Base-by-base conservation (phyloP, 208 protist genomes). In the Trypanosoma melophagium region DNA sequence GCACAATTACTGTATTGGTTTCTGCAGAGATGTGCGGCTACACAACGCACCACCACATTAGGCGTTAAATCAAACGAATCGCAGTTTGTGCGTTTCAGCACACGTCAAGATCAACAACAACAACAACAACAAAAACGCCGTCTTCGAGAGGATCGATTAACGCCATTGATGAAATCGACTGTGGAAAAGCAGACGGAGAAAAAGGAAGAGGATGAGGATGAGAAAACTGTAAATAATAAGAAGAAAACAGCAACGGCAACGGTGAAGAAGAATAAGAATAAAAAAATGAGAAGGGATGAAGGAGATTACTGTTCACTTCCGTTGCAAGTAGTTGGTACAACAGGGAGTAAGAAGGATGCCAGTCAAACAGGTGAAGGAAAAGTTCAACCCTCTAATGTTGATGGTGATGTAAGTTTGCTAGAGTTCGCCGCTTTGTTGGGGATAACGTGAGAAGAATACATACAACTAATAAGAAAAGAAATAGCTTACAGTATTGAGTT, bases 1-100 rank as follows among this genome's bases (percentile, higher is more conserved):
- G 85, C 85, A n/a, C 66, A 94, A 73, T 65, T 92, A 22, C 66
- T 86, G 40, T 84, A 85, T 70, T 89, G 76, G 74, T 89, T 90
- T 69, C 35, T 82, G 38, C 25, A 17, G 17, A 16, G 8, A 12
- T 25, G 25, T 31, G 7, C 25, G 4, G 16, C 38, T 45, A 21
- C 10, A 35, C 14, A 35, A 35, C 28, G 5, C 28, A 35, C 28
- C 28, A 35, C 28, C 28, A 7, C 31, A 53, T 45, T 1, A 8
- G 1, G 12, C n/a, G 35, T 5, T 8, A 35, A 40, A n/a, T 8
- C 38, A 40, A n/a, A 7, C 19, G 2, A 49, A 1, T 19, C 9
- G 24, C 35, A 41, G 7, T 7, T 13, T 40, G 31, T 22, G 21
- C 24, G 31, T 16, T 16, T 7, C 31, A 19, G 40, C 56, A 42